phyloP scores from a whole-genome alignment of 768 basidiomycete genomes.

The Basidioascus undulatus region DNA sequence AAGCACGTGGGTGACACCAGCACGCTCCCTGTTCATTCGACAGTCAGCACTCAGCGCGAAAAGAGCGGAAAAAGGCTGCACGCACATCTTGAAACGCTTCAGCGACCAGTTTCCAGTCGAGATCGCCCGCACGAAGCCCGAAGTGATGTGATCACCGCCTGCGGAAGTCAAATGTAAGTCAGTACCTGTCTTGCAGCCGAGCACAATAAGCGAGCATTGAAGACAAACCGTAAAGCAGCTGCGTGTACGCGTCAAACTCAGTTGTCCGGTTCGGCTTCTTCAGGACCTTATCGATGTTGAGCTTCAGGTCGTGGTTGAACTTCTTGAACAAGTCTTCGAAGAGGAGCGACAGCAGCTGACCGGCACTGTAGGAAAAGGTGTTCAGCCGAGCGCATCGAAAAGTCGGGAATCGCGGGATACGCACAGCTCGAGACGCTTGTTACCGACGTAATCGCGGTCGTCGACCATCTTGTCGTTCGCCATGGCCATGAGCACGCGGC shows the following conservation, averaged over 20 bases:
- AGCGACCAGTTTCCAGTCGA: slow-evolving; percentile 98
- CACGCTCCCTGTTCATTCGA: too few species aligned
- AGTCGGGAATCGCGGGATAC: slow-evolving; percentile 15
- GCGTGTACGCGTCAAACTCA: slow-evolving; percentile 77
- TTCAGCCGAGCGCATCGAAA: background rate
- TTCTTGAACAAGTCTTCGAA: slow-evolving; percentile 99
- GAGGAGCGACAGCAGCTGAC: slow-evolving; percentile 77
- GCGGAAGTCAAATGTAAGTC: slow-evolving; percentile 90
- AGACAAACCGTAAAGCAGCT: too few species aligned
- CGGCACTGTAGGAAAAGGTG: slow-evolving; percentile 34
- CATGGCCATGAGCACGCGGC: slow-evolving; percentile 87
- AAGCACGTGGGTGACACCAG: slow-evolving; percentile 92
- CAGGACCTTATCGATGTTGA: slow-evolving; percentile 83
- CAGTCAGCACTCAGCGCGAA: too few species aligned
- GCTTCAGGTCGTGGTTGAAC: slow-evolving; percentile 85
- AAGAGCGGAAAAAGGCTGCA: too few species aligned
- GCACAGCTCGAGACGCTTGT: slow-evolving; percentile 91
- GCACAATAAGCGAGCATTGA: too few species aligned
- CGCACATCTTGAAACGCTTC: slow-evolving; percentile 98
- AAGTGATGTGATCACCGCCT: slow-evolving; percentile 85
- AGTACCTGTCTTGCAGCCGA: too few species aligned
- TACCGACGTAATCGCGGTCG: slow-evolving; percentile 95
- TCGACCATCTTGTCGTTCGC: slow-evolving; percentile 92
- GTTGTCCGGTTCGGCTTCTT: slow-evolving; percentile 85
- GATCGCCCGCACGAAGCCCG: slow-evolving; percentile 87